Evolutionary conservation across 371 early-diverging fungal species (phyloP), one percentile per base, ranked within the genome.

Genomic region (Mucor circinelloides): DNA sequence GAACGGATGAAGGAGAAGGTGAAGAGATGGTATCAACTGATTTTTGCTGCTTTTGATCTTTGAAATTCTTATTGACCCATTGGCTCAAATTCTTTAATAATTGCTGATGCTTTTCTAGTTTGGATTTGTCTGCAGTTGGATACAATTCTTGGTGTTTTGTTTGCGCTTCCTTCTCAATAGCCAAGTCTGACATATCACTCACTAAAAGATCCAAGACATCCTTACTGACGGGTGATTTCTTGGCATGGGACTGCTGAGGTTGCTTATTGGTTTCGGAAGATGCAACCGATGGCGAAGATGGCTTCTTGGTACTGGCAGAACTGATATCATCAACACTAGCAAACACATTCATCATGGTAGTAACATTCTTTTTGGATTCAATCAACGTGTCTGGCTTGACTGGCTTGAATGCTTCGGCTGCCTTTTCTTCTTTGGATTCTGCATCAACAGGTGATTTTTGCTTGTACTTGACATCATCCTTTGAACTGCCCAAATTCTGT

Each of bases 281-380:
- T 8, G 23, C 55, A 4, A 52, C 50, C 27, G 52, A 65, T 21
- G 34, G n/a, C 21, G 58, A 36, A 28, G 40, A 27, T 19, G 25
- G 21, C 19, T 32, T 58, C 50, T 9, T 25, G 6, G 27, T 42
- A 12, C 17, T 36, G 13, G 0, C 23, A 17, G 27, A 21, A 13
- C 25, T 36, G 31, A 23, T 30, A 46, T 31, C 36, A 10, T 44
- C 9, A 23, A 52, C 46, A 17, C 69, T 69, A 6, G 78, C 63
- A 54, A 80, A 73, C 0, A 67, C 70, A 57, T 77, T 80, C 57
- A 73, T 44, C 42, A 80, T 34, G 6, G 77, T 79, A 17, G 74
- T 68, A 52, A 79, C 59, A 21, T 77, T 59, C 40, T 82, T 73
- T 62, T 82, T 79, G 6, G 75, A 72, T 10, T 76, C 69, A 38